These are phyloP conservation scores for Astragalus glycyphyllos DNA, from an alignment of 306 rosid genomes.

Conservation along the genomic window DNA sequence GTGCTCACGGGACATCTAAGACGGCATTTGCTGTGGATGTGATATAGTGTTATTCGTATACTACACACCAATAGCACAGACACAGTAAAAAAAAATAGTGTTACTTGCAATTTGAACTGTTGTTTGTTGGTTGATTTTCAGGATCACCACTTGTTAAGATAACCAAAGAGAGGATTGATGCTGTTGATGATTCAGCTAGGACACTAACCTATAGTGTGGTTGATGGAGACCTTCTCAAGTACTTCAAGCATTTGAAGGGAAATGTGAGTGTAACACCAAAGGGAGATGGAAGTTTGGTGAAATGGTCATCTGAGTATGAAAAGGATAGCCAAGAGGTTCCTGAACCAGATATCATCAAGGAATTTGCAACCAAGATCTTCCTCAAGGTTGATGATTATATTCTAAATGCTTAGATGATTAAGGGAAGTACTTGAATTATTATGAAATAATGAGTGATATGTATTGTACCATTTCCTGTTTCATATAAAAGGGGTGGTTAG, in stretches of 20 bases:
- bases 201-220: conserved; percentile 58
- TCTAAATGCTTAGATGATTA: conserved; percentile 39
- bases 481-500: background rate
- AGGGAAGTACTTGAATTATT: background rate
- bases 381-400: conserved; percentile 66
- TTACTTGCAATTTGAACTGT: background rate
- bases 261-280: conserved; percentile 52
- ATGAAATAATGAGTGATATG: conserved; percentile 31
- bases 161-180: conserved; percentile 64
- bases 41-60: too few relatives aligned
- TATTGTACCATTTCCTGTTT: conserved; percentile 22
- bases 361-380: conserved; percentile 75
- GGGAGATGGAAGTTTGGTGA: conserved; percentile 69
- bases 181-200: conserved; percentile 59
- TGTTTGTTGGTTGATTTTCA: conserved; percentile 20
- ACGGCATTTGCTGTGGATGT: too few relatives aligned
- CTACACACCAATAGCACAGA: too few relatives aligned
- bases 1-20: too few relatives aligned
- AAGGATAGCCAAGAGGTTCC: conserved; percentile 62
- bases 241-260: conserved; percentile 67
- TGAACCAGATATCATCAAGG: conserved; percentile 66
- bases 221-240: conserved; percentile 79
- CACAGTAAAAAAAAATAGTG: too few relatives aligned
- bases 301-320: conserved; percentile 70
- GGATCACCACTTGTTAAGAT: conserved; percentile 70